Evolutionary conservation across 108 stramenopile genomes (phyloP), one percentile per base, ranked within the genome.

Genomic region (Fragilaria crotonensis): DNA sequence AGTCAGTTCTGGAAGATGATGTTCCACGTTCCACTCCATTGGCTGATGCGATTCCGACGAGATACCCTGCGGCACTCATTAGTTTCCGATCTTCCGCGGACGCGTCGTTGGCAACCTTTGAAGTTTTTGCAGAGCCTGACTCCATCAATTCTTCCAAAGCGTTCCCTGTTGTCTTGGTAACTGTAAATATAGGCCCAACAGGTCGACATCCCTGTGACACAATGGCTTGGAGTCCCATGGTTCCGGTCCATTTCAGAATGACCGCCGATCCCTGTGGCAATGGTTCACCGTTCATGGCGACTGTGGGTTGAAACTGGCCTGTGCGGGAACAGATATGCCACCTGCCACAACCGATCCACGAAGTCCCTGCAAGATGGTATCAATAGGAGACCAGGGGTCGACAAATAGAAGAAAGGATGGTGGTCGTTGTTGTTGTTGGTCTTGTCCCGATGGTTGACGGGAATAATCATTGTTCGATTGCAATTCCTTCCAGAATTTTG

Each of bases 181-280:
- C 47, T 3, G 25, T 25, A 29, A 60, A 71, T 2, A 52, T 56
- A 1, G 64, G 51, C 22, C 70, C 70, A 0, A 71, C 57, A 11
- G 70, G 64, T 17, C 63, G 63, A 51, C 70, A 60, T 4, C 66
- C 66, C 44, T 64, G 64, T 26, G 64, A 20, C 47, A 62, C 54
- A 19, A 71, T 58, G 4, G 54, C 53, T 46, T 65, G 50, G 28
- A 71, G 41, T 2, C 62, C 63, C 4, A 65, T 2, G 25, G 36
- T 71, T 51, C 59, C 63, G 0, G 58, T 4, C 11, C 64, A 60
- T 4, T 30, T n/a, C 18, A 59, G 51, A 4, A 63, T 59, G 21
- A 71, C 36, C 17, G 63, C 47, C 14, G 57, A 59, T 17, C 70
- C 70, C 11, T 32, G 57, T 25, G 70, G 63, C 2, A 62, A 36